Evolutionary conservation across 2,329 filamentous ascomycete species (phyloP), one percentile per base, ranked within the genome.

Genomic region (Lasiodiplodia hormozganensis): DNA sequence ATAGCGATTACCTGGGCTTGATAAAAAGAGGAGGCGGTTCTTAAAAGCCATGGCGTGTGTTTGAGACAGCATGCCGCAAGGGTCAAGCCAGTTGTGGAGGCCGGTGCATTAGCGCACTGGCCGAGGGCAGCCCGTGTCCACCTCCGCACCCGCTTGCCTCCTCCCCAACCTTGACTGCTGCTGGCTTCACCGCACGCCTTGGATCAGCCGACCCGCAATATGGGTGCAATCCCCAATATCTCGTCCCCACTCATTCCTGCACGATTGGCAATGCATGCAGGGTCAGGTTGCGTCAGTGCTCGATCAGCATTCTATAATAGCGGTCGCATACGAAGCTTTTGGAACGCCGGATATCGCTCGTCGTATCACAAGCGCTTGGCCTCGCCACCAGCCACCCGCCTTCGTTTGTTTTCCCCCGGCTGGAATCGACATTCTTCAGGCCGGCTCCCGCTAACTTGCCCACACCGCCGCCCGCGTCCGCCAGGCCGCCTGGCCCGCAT

Each of bases 381-480:
- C 57, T 60, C 57, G 57, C 57, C 57, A 60, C 57, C 57, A 60
- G 57, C 57, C 54, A 18, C n/a, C 31, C 54, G n/a, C 4, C 31
- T 40, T 31, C 57, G 57, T 60, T 62, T 62, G 40, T 62, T 62
- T 57, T 49, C 23, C 40, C 31, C 23, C 23, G 58, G 57, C 58
- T 34, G 58, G 58, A 62, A 62, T 62, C 57, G 58, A 23, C 58
- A 49, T 62, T 62, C 58, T 62, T 62, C 58, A 49, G 18, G 31
- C 11, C 36, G 28, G 54, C 34, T 34, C 21, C 14, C 38, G 16
- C 23, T 49, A 49, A 28, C 25, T 16, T 47, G n/a, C 2, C 12
- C 58, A 51, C 58, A 62, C 58, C 58, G 58, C 58, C 31, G 57
- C 38, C 23, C 38, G 21, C 57, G 38, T 18, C 18, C 23, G 36